phyloP scores from a whole-genome alignment of 2,329 filamentous ascomycete species.

The Phialophora expanda region DNA sequence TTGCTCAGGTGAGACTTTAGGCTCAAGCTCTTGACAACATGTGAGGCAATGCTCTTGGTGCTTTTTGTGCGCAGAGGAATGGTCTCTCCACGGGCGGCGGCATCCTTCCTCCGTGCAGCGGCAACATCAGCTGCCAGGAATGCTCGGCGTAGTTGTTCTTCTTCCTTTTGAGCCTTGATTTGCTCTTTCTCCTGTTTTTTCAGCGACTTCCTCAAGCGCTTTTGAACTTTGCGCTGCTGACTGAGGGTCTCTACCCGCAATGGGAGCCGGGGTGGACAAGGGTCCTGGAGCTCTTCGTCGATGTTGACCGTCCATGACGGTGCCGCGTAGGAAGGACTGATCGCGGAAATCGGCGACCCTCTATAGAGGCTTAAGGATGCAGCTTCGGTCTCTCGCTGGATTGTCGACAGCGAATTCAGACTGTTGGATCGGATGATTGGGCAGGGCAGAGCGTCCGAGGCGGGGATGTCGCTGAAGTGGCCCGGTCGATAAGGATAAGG shows the following conservation, averaged over 20 bases:
- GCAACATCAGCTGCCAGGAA: conserved; percentile 26
- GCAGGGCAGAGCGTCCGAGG: conserved; percentile 25
- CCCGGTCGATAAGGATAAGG: conserved; percentile 30
- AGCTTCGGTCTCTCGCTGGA: conserved; percentile 33
- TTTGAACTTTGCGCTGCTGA: conserved; percentile 33
- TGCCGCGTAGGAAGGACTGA: conserved; percentile 21
- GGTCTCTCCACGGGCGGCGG: conserved; percentile 18
- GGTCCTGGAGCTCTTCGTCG: conserved; percentile 29
- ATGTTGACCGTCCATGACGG: conserved; percentile 14
- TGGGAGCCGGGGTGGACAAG: conserved; percentile 24
- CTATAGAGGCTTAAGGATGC: conserved; percentile 29
- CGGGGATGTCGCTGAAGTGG: conserved; percentile 22
- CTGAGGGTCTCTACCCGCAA: conserved; percentile 29
- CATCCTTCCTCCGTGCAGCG: conserved; percentile 20
- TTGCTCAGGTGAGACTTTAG: conserved; percentile 23
- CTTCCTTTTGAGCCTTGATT: conserved; percentile 28
- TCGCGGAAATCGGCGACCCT: conserved; percentile 35
- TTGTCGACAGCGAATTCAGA: conserved; percentile 34
- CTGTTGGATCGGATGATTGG: conserved; percentile 30
- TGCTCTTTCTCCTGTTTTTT: conserved; percentile 30
- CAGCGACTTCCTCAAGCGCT: conserved; percentile 29
- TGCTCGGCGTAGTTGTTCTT: conserved; percentile 25
- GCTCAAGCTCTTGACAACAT: conserved; percentile 34
- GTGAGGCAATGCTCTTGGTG: conserved; percentile 32
- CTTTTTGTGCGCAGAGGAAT: conserved; percentile 26